Conservation (phyloP, 176 grass and related monocot species). For the Phyllostachys edulis region DNA sequence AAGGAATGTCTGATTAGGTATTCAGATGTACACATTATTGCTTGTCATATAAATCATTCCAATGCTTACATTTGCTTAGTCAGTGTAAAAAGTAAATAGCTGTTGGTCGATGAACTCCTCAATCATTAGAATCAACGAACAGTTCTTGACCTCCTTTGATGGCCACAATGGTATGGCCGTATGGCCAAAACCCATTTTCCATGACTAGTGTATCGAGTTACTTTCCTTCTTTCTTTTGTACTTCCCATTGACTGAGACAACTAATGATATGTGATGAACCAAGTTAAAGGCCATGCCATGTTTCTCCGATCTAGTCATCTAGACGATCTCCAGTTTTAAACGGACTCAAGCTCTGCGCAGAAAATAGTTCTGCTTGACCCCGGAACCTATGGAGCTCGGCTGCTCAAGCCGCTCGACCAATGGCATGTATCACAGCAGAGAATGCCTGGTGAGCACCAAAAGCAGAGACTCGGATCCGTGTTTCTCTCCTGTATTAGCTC, state of each 20-base stretch:
- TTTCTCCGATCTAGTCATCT: background rate
- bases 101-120: background rate
- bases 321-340: background rate
- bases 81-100: background rate
- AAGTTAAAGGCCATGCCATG: background rate
- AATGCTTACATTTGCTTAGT: constrained; percentile 21
- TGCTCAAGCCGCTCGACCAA: background rate
- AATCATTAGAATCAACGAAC: background rate
- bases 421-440: background rate
- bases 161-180: background rate
- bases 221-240: background rate
- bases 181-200: background rate
- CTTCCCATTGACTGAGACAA: background rate
- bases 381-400: background rate
- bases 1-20: constrained; percentile 36
- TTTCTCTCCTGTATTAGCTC: background rate
- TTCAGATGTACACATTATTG: constrained; percentile 37
- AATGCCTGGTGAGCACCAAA: background rate
- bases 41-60: constrained; percentile 28
- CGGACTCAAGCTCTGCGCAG: background rate
- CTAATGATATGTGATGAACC: background rate
- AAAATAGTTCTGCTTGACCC: too few species aligned
- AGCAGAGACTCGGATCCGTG: background rate
- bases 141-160: background rate
- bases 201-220: background rate